Evolutionary conservation across 2,329 filamentous ascomycete species (phyloP), one percentile per base, ranked within the genome.

Genomic region (Alternaria rosae): DNA sequence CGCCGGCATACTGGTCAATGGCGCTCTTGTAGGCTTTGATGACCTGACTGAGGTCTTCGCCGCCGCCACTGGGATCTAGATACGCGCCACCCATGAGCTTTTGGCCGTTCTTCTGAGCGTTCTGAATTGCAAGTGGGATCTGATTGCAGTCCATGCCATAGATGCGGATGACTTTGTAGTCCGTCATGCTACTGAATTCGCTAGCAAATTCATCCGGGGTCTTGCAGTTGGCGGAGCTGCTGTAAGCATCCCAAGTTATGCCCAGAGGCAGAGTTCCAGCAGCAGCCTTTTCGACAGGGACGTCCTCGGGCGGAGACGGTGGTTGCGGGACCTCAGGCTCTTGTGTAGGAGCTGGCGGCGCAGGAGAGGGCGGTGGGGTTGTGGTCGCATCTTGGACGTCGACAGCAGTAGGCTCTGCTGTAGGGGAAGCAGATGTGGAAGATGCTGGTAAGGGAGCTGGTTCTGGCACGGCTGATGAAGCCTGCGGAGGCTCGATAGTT

Each of bases 131-230:
- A 13, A 84, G 87, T 3, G 84, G 77, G 41, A 92, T 85, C 76
- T 94, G 91, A 72, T 92, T 82, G 78, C 93, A 96, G 78, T 93
- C 92, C 59, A 88, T 88, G 54, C 92, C 93, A 75, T 97, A 97
- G 73, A 92, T 86, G 53, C 93, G 91, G 57, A 96, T 82, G 35
- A 89, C 78, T 17, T 84, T 83, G 79, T 91, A 93, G 13, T 81
- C 82, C 26, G 88, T 82, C 54, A 89, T 80, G 48, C 79, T 80
- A 15, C 81, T 80, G 69, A 95, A 87, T 72, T 97, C 92, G 20
- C 80, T 75, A 62, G 86, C 82, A 54, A 96, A 85, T 69, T 92
- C 82, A 1, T 82, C 79, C 55, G 85, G 81, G 6, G 85, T 82
- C 78, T 94, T 95, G 85, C 92, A 96, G 58, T 61, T 57, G 23